Evolutionary conservation across 352 stramenopile species (phyloP).

Genomic region (Pythium aphanidermatum): DNA sequence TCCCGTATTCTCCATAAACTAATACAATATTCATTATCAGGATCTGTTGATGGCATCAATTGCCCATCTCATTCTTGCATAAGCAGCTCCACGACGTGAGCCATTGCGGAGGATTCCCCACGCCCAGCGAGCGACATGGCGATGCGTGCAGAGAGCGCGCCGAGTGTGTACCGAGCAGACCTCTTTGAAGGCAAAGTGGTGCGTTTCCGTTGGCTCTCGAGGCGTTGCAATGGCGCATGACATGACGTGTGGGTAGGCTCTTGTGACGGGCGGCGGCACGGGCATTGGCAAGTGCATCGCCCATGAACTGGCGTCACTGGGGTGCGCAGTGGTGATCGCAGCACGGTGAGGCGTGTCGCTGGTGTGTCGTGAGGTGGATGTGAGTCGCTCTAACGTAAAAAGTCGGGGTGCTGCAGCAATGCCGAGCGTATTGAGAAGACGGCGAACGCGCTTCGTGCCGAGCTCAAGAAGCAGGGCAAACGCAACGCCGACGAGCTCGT

Average conservation of each 20-base stretch:
- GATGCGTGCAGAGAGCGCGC: slow-evolving; percentile 45
- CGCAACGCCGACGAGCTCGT: slow-evolving; percentile 33
- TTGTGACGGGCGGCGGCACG: slow-evolving; percentile 84
- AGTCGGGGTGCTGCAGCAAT: slow-evolving; percentile 29
- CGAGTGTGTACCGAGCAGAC: slow-evolving; percentile 54
- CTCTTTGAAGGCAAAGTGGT: slow-evolving; percentile 79
- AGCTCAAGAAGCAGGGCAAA: slow-evolving; percentile 30
- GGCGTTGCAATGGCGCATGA: not conserved
- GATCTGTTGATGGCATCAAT: slow-evolving; percentile 19
- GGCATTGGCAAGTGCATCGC: slow-evolving; percentile 83
- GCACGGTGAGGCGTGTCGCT: slow-evolving; percentile 29
- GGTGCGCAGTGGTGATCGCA: slow-evolving; percentile 78
- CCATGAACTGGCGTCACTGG: slow-evolving; percentile 68
- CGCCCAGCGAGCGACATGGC: slow-evolving; percentile 15
- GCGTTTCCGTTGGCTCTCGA: slow-evolving; percentile 9
- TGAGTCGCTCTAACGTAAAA: not conserved
- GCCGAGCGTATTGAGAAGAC: slow-evolving; percentile 50
- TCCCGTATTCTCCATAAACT: slow-evolving; percentile 1
- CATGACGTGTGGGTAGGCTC: too few species aligned
- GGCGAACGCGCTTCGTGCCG: slow-evolving; percentile 45
- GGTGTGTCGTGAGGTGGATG: not conserved
- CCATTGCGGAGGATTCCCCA: not conserved
- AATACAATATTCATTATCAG: too few species aligned
- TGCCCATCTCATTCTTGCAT: too few species aligned
- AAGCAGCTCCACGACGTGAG: too few species aligned